Base-by-base conservation (phyloP, 352 stramenopile genomes). In the Thraustochytrium sp. region DNA sequence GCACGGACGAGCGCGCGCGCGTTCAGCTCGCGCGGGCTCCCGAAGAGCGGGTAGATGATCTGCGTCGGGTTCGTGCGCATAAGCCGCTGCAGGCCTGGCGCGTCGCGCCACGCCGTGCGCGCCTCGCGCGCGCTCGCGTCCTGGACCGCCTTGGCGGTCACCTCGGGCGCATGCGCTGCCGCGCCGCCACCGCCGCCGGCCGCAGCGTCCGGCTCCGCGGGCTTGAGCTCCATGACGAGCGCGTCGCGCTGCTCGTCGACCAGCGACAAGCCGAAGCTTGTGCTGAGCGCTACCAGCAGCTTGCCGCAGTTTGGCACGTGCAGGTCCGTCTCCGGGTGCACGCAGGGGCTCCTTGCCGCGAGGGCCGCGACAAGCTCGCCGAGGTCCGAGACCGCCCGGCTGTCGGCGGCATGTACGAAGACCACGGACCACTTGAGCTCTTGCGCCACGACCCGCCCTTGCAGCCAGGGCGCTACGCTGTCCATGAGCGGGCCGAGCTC, bases 391-490 rank as follows among this genome's bases (percentile, higher is more conserved):
- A 31, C 11, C 4, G 18, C 46, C 2, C 31, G 18, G 9, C n/a
- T 9, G n/a, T 61, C 36, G 8, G 68, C 68, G 26, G 76, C 21
- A 5, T 72, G 16, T 18, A 80, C 53, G 34, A 72, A 61, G 5
- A 80, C 68, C 31, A 80, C 31, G 4, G 68, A 80, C 68, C 68
- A 80, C 23, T 46, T 46, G 1, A 80, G 31, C 53, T 61, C 34
- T 2, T 26, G 44, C 5, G 1, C 68, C 3, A 63, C 23, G 31
- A 49, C 26, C 21, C 68, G 46, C 26, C 9, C 13, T 3, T 26
- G 29, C 4, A 80, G 2, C 68, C 68, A 80, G 18, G 23, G 0
- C 2, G 68, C 26, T 9, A 34, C 26, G 13, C 16, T 13, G 44
- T 75, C 31, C 3, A 75, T 29, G 0, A 54, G 11, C 0, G 36